Evolutionary conservation across 2,329 filamentous ascomycete genomes (phyloP), one percentile per base, ranked within the genome.

Genomic region (Calonectria hongkongensis): DNA sequence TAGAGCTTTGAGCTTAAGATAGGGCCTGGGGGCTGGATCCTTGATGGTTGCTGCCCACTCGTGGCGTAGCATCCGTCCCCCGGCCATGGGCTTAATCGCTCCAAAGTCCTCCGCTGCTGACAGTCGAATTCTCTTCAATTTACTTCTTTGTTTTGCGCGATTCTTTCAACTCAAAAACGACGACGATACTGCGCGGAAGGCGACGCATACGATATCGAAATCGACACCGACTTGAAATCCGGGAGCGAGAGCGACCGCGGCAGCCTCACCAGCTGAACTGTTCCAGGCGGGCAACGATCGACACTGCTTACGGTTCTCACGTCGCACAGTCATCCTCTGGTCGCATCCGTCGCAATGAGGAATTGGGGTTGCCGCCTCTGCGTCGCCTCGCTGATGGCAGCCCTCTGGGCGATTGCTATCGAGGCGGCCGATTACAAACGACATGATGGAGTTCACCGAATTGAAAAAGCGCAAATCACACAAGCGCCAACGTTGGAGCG

Each of bases 391-490:
- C 39, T 78, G n/a, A 50, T 78, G 54, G 71, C 63, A 58, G 77
- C 73, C 28, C 58, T 81, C 3, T 80, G 73, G 77, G 72, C 67
- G 45, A 70, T 67, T 62, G 68, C 60, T 58, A 62, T 75, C 30
- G 72, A 73, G 30, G 81, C 80, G n/a, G 73, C 74, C 39, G 81
- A 82, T 1, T 77, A 80, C 51, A 83, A 71, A 68, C 75, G 78
- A 66, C 68, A 75, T 25, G 83, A 83, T 69, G 82, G 81, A 7
- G 65, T 83, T 56, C 83, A 84, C 58, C 73, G 81, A 30, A 63
- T 82, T 33, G 78, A 79, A 68, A 84, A 68, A 66, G 72, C 77
- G 9, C 76, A 77, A 39, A 77, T 79, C 18, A 81, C 79, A 16
- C 71, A 75, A 10, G 60, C 70, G 18, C 69, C 78, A 21, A 69